Base-by-base conservation (phyloP, 106 monocot genomes). In the Hemerocallis citrina region DNA sequence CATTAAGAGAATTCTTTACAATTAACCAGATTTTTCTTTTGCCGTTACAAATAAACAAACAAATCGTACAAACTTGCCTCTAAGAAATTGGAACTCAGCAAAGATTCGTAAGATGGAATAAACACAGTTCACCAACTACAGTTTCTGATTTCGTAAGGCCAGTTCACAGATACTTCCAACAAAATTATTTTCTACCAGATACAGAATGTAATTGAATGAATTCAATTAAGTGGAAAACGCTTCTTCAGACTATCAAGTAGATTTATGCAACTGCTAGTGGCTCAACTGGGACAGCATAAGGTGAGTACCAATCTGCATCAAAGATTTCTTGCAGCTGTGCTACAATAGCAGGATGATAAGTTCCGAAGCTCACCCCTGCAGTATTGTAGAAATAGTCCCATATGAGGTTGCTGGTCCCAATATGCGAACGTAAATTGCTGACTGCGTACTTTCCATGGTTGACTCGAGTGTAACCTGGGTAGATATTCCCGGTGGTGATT, bases 351-450 rank as follows among this genome's bases (percentile, higher is more conserved):
- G 86, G 66, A 55, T 81, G 32, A 52, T 79, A 81, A 4, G 86
- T 86, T 11, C 86, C 86, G 12, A 75, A 86, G 57, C 81, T 81
- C 38, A 86, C 86, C 12, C 96, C 90, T 3, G 90, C 78, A 14
- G 96, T 96, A 0, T 90, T 77, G 52, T 96, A 87, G 59, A 91
- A 91, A 74, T 96, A 96, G 69, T 96, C 84, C 91, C 96, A 96
- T 46, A 96, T 52, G 16, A 96, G 86, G 61, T 96, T 96, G 82
- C 90, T 91, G n/a, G 96, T 96, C 28, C 96, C 91, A 14, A 91
- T 77, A 66, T 96, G 90, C 6, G 90, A 90, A 31, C 96, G 64
- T 0, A 70, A 65, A 37, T 96, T 75, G 55, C 81, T 96, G 16
- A 91, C 96, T 7, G 79, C 96, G 32, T 96, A 96, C 55, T 96